A percentile compares a stretch with the other conserved stretches of the same genome.
These are phyloP conservation scores for Phytophthora crassamura DNA, from an alignment of 352 stramenopile species.

Conservation along the genomic window DNA sequence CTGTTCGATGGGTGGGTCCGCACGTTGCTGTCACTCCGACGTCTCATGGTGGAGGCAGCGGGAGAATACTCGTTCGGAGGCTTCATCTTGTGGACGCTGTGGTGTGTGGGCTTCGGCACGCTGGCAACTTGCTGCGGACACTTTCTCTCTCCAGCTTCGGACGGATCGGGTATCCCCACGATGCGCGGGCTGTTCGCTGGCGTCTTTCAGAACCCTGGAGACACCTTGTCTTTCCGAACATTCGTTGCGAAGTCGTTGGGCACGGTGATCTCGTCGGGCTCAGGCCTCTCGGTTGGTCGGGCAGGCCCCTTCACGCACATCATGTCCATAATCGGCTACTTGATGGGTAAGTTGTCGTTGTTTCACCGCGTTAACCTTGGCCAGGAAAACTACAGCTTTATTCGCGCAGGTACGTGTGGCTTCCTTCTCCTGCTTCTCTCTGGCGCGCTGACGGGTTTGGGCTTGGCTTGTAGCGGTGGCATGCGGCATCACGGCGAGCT, in stretches of 20 bases:
- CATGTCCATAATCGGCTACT: slow-evolving; percentile 73
- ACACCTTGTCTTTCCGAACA: slow-evolving; percentile 67
- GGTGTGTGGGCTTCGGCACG: slow-evolving; percentile 58
- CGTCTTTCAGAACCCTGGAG: slow-evolving; percentile 74
- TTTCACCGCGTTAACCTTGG: slow-evolving; percentile 77
- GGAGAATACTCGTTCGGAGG: slow-evolving; percentile 63
- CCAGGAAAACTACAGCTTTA: slow-evolving; percentile 73
- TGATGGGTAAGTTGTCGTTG: slow-evolving; percentile 66
- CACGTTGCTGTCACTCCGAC: slow-evolving; percentile 59
- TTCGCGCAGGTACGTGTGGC: slow-evolving; percentile 54
- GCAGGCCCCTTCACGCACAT: slow-evolving; percentile 81
- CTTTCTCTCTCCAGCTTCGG: slow-evolving; percentile 59
- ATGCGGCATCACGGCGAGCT: slow-evolving; percentile 81
- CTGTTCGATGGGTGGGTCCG: slow-evolving; percentile 73
- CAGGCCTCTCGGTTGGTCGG: slow-evolving; percentile 70
- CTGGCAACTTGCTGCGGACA: slow-evolving; percentile 65
- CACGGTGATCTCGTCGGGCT: slow-evolving; percentile 68
- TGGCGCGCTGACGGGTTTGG: neutral
- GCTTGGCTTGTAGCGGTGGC: slow-evolving; percentile 52
- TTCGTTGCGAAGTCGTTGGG: slow-evolving; percentile 75
- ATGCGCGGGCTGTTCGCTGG: slow-evolving; percentile 80
- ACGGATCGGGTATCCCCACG: slow-evolving; percentile 75
- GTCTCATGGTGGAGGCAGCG: slow-evolving; percentile 52
- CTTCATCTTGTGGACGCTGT: slow-evolving; percentile 74
- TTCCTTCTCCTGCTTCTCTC: neutral